Percentiles rank a stretch among this genome's conserved stretches.
phyloP scores from a whole-genome alignment of 768 basidiomycete species.

The Pulveroboletus sp. region DNA sequence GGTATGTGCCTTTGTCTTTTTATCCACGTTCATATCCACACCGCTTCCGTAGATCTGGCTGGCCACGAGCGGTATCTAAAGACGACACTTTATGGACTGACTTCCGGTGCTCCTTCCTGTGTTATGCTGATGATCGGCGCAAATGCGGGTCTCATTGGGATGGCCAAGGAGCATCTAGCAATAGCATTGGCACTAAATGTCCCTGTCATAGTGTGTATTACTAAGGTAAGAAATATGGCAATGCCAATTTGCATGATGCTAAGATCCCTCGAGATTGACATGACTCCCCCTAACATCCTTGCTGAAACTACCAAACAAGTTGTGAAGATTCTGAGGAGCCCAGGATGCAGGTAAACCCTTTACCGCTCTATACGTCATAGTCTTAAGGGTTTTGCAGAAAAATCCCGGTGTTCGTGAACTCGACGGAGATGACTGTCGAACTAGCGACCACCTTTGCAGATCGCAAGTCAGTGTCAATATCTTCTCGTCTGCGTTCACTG shows the following conservation, averaged over 20 bases:
- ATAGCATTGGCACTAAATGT: constrained; percentile 92
- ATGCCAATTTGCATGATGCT: constrained; percentile 1
- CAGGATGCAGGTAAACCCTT: constrained; percentile 75
- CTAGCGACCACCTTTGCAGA: constrained; percentile 70
- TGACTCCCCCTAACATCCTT: constrained; percentile 92
- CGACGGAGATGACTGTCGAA: constrained; percentile 77
- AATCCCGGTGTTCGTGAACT: constrained; percentile 81
- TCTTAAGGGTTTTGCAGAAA: constrained; percentile 47
- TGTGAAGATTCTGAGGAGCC: constrained; percentile 86
- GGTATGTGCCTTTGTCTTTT: constrained; percentile 40
- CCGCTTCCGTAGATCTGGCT: constrained; percentile 70
- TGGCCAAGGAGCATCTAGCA: constrained; percentile 96
- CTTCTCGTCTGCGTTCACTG: not conserved
- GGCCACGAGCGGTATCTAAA: constrained; percentile 93
- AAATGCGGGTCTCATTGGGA: constrained; percentile 88
- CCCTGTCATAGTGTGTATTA: constrained; percentile 91
- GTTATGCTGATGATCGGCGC: constrained; percentile 93
- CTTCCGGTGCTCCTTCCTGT: constrained; percentile 90
- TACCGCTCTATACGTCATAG: not conserved
- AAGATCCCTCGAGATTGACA: constrained; percentile 65
- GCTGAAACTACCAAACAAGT: constrained; percentile 93
- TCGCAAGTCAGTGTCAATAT: constrained; percentile 52
- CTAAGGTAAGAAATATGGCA: constrained; percentile 58
- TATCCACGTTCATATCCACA: not conserved
- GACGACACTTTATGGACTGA: constrained; percentile 93